A percentile compares a stretch with the other conserved stretches of the same genome.
Evolutionary conservation across 2,329 filamentous ascomycete species (phyloP).

Genomic region (Fusarium stilboides): DNA sequence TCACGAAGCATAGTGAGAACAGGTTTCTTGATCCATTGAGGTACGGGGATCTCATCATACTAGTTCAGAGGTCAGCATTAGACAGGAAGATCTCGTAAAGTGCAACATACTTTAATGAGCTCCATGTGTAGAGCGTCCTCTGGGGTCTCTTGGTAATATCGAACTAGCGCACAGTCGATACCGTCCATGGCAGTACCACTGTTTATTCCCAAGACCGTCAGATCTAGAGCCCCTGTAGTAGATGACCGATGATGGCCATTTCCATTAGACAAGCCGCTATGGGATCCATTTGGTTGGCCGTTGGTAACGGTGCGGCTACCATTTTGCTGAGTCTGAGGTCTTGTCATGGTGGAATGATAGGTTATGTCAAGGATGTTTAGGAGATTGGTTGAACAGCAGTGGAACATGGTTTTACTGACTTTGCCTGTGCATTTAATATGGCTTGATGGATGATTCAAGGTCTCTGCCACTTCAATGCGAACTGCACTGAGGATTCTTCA

Average conservation of each 20-base stretch:
- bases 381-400: not conserved
- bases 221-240: slow-evolving; percentile 54
- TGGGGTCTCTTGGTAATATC: slow-evolving; percentile 67
- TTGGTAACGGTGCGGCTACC: not conserved
- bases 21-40: slow-evolving; percentile 67
- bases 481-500: not conserved
- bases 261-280: not conserved
- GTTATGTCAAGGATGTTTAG: not conserved
- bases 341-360: not conserved
- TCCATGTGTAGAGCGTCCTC: slow-evolving; percentile 67
- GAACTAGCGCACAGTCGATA: slow-evolving; percentile 71
- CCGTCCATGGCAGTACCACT: slow-evolving; percentile 68
- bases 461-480: not conserved
- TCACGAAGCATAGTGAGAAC: slow-evolving; percentile 70
- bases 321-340: slow-evolving; percentile 1
- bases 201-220: slow-evolving; percentile 67
- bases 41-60: slow-evolving; percentile 70
- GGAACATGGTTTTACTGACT: not conserved
- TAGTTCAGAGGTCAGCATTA: not conserved
- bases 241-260: not conserved
- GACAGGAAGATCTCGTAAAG: accelerated
- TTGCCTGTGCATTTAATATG: not conserved
- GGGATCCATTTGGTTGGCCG: not conserved
- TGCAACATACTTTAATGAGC: slow-evolving; percentile 48
- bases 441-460: not conserved